Percentiles rank a stretch among this genome's conserved stretches.
These are phyloP conservation scores for Fusarium hostae DNA, from an alignment of 2,329 filamentous ascomycete species.

Conservation along the genomic window DNA sequence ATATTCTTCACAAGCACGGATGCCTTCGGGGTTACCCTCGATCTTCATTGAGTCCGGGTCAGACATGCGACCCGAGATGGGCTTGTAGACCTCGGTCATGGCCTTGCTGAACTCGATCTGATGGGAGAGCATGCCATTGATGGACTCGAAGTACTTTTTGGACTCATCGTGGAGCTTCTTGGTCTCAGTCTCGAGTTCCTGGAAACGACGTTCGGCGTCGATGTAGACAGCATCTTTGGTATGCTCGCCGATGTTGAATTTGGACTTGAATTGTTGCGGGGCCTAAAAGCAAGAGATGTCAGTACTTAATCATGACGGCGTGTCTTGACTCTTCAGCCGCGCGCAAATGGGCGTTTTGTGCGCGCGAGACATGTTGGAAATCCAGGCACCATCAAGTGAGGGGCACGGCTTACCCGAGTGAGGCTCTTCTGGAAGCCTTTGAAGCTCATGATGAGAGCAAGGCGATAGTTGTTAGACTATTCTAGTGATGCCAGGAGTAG, in stretches of 20 bases:
- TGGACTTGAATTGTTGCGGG: slow-evolving; percentile 89
- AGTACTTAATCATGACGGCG: not conserved
- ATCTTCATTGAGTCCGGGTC: slow-evolving; percentile 85
- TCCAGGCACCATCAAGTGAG: slow-evolving; percentile 43
- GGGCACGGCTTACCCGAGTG: slow-evolving; percentile 72
- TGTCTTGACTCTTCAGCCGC: not conserved
- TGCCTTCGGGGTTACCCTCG: slow-evolving; percentile 92
- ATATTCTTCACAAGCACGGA: slow-evolving; percentile 96
- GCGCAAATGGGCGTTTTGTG: slow-evolving; percentile 23
- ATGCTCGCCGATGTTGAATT: slow-evolving; percentile 94
- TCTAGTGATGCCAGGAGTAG: slow-evolving; percentile 1
- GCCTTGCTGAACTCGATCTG: slow-evolving; percentile 99
- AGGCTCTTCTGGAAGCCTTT: slow-evolving; percentile 95
- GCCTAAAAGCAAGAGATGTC: slow-evolving; percentile 60
- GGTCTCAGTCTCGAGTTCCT: slow-evolving; percentile 93
- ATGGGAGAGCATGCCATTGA: slow-evolving; percentile 96
- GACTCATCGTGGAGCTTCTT: slow-evolving; percentile 98
- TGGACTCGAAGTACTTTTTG: slow-evolving; percentile 96
- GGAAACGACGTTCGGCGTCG: slow-evolving; percentile 92
- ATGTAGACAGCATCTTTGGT: slow-evolving; percentile 95
- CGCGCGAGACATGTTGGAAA: slow-evolving; percentile 22
- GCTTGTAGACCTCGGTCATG: slow-evolving; percentile 96
- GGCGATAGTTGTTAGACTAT: slow-evolving; percentile 4
- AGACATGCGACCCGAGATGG: slow-evolving; percentile 94
- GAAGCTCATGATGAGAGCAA: slow-evolving; percentile 81